These are phyloP conservation scores for Phytophthora crassamura DNA, from an alignment of 352 stramenopile species.

Conservation along the genomic window DNA sequence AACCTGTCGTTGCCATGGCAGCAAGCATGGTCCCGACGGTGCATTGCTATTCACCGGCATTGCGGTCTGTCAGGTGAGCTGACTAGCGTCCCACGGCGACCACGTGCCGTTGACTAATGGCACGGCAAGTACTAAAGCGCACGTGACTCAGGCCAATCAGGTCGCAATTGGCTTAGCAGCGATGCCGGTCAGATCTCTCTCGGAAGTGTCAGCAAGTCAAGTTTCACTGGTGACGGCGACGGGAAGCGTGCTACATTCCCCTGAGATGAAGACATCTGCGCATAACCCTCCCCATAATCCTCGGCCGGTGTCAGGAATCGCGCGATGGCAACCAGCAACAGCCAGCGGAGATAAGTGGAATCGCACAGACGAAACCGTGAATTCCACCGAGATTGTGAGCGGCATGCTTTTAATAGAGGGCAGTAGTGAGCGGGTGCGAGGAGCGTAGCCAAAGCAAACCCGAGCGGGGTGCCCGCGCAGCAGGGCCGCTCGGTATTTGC, in stretches of 20 bases:
- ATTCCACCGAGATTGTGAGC: too few species aligned
- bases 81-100: slow-evolving; percentile 29
- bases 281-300: slow-evolving; percentile 29
- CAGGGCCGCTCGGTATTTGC: too few species aligned
- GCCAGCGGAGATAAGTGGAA: too few species aligned
- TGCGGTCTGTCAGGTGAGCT: slow-evolving; percentile 29
- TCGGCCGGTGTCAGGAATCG: slow-evolving; percentile 18
- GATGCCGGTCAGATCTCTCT: slow-evolving; percentile 15
- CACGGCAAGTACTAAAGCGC: slow-evolving; percentile 30
- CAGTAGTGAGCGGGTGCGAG: too few species aligned
- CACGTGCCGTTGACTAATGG: slow-evolving; percentile 41
- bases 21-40: slow-evolving; percentile 25
- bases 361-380: too few species aligned
- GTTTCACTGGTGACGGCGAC: background rate
- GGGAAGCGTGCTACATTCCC: slow-evolving; percentile 24
- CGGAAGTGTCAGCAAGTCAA: slow-evolving; percentile 15
- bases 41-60: slow-evolving; percentile 42
- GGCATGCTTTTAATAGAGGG: too few species aligned
- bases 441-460: too few species aligned
- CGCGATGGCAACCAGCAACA: slow-evolving; percentile 19
- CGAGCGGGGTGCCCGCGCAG: too few species aligned
- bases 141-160: slow-evolving; percentile 37
- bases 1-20: slow-evolving; percentile 18
- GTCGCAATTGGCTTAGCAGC: slow-evolving; percentile 10
- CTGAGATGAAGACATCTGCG: slow-evolving; percentile 24